A percentile compares a stretch with the other conserved stretches of the same genome.
phyloP scores from a whole-genome alignment of 305 asterid species.

The Fraxinus paxiana region DNA sequence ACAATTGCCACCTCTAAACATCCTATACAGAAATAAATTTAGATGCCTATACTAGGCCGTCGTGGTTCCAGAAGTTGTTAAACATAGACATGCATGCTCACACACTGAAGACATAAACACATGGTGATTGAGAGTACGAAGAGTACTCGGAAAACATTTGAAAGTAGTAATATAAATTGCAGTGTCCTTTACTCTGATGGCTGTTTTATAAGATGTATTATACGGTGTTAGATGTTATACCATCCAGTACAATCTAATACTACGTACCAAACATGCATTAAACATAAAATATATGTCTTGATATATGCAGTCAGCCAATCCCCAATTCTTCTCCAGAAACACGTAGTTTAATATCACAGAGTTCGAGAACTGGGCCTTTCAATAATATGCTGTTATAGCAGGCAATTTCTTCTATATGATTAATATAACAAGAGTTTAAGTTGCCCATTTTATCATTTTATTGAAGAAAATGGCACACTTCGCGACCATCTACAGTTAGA shows the following conservation, averaged over 20 bases:
- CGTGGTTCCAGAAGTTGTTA: not conserved
- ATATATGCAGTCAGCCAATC: not conserved
- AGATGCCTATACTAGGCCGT: not conserved
- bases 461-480: constrained; percentile 1
- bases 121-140: not conserved
- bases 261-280: not conserved
- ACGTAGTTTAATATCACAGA: not conserved
- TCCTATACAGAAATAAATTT: not conserved
- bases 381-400: not conserved
- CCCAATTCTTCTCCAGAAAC: not conserved
- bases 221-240: too few relatives aligned
- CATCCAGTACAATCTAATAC: not conserved
- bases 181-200: not conserved
- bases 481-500: not conserved
- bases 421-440: not conserved
- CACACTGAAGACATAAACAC: not conserved
- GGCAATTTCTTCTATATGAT: not conserved
- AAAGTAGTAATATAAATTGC: not conserved
- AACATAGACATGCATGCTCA: not conserved
- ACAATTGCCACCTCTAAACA: not conserved
- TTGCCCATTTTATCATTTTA: not conserved
- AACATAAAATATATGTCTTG: not conserved
- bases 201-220: not conserved
- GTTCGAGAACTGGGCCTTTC: not conserved
- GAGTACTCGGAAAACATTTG: not conserved